phyloP scores from a whole-genome alignment of 2,329 filamentous ascomycete genomes.

The Ophiosphaerella korrae region DNA sequence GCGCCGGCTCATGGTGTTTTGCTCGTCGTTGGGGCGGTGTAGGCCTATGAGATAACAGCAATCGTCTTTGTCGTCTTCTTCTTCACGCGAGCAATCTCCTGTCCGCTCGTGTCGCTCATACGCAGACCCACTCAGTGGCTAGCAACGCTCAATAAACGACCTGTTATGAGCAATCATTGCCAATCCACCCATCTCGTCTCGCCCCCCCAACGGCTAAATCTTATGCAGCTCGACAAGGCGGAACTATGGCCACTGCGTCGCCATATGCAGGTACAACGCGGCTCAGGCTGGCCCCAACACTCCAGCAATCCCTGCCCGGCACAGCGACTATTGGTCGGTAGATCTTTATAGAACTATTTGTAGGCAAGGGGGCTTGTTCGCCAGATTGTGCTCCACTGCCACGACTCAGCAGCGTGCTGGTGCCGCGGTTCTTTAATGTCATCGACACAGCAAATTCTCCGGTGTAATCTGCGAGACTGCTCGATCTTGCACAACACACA shows the following conservation, averaged over 20 bases:
- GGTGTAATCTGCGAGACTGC: background rate
- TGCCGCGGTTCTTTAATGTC: conserved; percentile 9
- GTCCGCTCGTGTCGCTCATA: conserved; percentile 5
- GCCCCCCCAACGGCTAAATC: conserved; percentile 22
- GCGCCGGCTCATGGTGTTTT: conserved; percentile 6
- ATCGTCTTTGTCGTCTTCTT: background rate
- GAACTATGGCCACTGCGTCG: conserved; percentile 20
- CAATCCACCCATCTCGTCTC: conserved; percentile 2
- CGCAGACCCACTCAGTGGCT: conserved; percentile 1
- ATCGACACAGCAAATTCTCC: conserved; percentile 7
- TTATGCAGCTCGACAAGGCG: conserved; percentile 19
- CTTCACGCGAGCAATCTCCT: background rate
- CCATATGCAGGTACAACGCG: conserved; percentile 31
- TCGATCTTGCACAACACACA: too few relatives aligned
- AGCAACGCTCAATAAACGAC: conserved; percentile 5
- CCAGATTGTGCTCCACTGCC: conserved; percentile 3
- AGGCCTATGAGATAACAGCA: background rate
- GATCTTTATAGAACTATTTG: conserved; percentile 16
- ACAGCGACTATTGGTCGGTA: conserved; percentile 21
- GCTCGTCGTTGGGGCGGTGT: background rate
- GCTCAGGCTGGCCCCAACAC: conserved; percentile 10
- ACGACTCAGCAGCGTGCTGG: background rate
- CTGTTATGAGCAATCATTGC: conserved; percentile 10
- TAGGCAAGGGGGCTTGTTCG: conserved; percentile 15
- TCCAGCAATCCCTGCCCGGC: conserved; percentile 15